phyloP scores from a whole-genome alignment of 2,329 filamentous ascomycete genomes.

The Zymoseptoria pseudotritici region DNA sequence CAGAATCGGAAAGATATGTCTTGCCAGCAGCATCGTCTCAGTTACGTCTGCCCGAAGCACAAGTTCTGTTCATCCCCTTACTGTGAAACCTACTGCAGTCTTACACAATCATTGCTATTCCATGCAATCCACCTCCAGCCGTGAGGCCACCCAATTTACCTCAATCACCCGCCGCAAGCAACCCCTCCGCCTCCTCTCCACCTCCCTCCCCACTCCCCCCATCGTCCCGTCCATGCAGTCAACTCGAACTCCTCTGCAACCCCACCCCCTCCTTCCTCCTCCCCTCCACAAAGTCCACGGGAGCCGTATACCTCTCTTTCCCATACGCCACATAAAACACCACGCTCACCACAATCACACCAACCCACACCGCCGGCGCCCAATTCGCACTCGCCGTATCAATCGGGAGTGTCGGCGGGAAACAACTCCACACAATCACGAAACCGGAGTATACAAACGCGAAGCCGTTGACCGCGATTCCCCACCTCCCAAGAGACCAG shows the following conservation, averaged over 20 bases:
- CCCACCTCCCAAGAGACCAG: slow-evolving; percentile 22
- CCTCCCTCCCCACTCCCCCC: not conserved
- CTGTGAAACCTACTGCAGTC: too few species aligned
- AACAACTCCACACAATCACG: slow-evolving; percentile 26
- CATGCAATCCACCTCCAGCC: not conserved
- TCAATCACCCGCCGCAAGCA: not conserved
- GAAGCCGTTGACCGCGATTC: slow-evolving; percentile 23
- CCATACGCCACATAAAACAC: slow-evolving; percentile 24
- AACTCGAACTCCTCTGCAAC: slow-evolving; percentile 19
- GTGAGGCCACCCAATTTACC: not conserved
- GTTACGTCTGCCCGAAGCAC: too few species aligned
- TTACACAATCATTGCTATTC: not conserved
- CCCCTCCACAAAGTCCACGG: slow-evolving; percentile 26
- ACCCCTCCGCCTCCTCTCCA: not conserved
- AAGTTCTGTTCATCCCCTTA: too few species aligned
- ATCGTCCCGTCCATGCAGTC: not conserved
- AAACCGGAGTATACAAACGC: slow-evolving; percentile 24
- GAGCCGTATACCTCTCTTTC: slow-evolving; percentile 22
- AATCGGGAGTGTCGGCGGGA: slow-evolving; percentile 24
- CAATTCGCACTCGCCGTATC: slow-evolving; percentile 22
- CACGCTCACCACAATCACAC: slow-evolving; percentile 21
- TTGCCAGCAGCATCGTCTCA: too few species aligned
- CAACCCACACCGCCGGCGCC: slow-evolving; percentile 25
- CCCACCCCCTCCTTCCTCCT: slow-evolving; percentile 18
- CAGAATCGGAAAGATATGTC: too few species aligned